phyloP scores from a whole-genome alignment of 768 basidiomycete genomes.

The Tulasnella sp. region DNA sequence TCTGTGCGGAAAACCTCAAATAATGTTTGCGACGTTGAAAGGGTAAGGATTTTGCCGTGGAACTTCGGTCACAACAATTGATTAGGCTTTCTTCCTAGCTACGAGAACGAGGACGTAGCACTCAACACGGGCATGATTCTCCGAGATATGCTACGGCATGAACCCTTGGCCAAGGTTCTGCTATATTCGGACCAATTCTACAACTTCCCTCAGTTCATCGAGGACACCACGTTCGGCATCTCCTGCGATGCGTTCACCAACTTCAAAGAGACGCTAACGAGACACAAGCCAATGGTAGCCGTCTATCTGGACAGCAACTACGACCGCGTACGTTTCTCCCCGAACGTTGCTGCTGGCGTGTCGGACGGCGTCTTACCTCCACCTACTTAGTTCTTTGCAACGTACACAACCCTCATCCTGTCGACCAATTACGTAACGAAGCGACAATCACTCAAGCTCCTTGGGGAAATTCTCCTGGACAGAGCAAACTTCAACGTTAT shows the following conservation, averaged over 20 bases:
- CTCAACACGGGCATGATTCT: conserved; percentile 98
- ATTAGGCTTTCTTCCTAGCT: conserved; percentile 42
- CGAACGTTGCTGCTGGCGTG: neutral
- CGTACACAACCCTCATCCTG: conserved; percentile 87
- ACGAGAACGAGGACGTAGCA: conserved; percentile 92
- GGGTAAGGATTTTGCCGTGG: conserved; percentile 39
- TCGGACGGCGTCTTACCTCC: neutral
- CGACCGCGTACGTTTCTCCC: conserved; percentile 62
- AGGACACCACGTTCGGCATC: conserved; percentile 95
- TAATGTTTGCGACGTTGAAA: conserved; percentile 77
- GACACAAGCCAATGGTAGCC: conserved; percentile 97
- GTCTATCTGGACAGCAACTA: conserved; percentile 96
- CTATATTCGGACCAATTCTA: conserved; percentile 96
- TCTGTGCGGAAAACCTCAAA: conserved; percentile 60
- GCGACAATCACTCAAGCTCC: conserved; percentile 94
- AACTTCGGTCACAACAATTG: neutral
- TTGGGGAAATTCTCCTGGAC: conserved; percentile 96
- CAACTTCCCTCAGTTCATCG: conserved; percentile 93
- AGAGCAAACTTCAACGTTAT: conserved; percentile 98
- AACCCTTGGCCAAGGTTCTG: conserved; percentile 82
- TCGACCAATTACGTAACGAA: conserved; percentile 99
- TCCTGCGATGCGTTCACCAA: conserved; percentile 98
- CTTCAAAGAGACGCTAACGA: conserved; percentile 92
- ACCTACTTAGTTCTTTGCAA: conserved; percentile 77
- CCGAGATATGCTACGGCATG: conserved; percentile 93